Percentiles rank a stretch among this genome's conserved stretches.
These are phyloP conservation scores for Xylaria sp. DNA, from an alignment of 2,329 filamentous ascomycete genomes.

Conservation along the genomic window DNA sequence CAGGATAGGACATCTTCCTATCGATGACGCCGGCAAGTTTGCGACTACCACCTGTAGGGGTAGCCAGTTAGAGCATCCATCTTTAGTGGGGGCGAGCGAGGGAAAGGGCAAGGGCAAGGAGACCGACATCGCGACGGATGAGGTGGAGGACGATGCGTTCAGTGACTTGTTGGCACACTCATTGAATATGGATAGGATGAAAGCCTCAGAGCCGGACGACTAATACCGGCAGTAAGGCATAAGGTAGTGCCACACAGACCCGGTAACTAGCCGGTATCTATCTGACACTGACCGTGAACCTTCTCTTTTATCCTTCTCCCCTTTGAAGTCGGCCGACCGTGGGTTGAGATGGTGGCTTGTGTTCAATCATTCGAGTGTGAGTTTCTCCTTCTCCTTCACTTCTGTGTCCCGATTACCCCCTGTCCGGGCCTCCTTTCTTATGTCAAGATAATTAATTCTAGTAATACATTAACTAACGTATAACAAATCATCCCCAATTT, in stretches of 20 bases:
- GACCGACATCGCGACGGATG: slow-evolving; percentile 26
- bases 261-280: slow-evolving; percentile 14
- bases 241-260: slow-evolving; percentile 18
- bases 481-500: slow-evolving; percentile 15
- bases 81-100: slow-evolving; percentile 22
- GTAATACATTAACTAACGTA: slow-evolving; percentile 14
- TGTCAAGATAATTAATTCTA: slow-evolving; percentile 15
- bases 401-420: slow-evolving; percentile 13
- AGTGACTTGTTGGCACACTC: slow-evolving; percentile 24
- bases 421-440: slow-evolving; percentile 9
- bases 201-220: slow-evolving; percentile 21
- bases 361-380: slow-evolving; percentile 9
- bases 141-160: slow-evolving; percentile 24
- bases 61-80: slow-evolving; percentile 20
- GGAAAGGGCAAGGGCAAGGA: slow-evolving; percentile 13
- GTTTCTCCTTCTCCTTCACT: slow-evolving; percentile 17
- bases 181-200: slow-evolving; percentile 21
- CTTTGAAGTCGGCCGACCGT: slow-evolving; percentile 12
- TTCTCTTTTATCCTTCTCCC: slow-evolving; percentile 14
- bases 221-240: slow-evolving; percentile 23
- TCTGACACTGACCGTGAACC: slow-evolving; percentile 15
- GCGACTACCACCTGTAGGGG: slow-evolving; percentile 23
- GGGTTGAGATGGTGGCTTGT: slow-evolving; percentile 11
- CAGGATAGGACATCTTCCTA: slow-evolving; percentile 24
- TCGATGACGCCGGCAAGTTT: slow-evolving; percentile 24